phyloP scores from a whole-genome alignment of 257 asterid species.

The Scutellaria minor region DNA sequence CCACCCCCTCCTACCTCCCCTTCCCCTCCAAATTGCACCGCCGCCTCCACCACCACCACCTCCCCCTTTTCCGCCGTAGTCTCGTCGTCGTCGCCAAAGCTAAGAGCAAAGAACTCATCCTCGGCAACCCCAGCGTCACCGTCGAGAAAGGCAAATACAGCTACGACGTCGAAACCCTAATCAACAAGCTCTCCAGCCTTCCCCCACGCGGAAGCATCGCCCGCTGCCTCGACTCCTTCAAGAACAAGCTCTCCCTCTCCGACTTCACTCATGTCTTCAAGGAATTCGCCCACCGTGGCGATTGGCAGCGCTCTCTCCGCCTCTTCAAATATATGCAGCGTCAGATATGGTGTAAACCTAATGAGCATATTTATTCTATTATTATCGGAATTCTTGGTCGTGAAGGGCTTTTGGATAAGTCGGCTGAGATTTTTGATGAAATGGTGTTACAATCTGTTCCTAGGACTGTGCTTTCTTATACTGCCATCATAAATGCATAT shows the following conservation, averaged over 20 bases:
- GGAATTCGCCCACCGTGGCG: constrained; percentile 89
- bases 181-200: constrained; percentile 91
- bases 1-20: constrained; percentile 44
- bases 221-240: constrained; percentile 85
- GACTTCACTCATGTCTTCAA: constrained; percentile 79
- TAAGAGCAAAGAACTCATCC: constrained; percentile 66
- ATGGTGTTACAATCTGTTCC: constrained; percentile 65
- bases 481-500: constrained; percentile 85
- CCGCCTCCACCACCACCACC: constrained; percentile 43
- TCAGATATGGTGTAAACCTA: constrained; percentile 95
- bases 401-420: constrained; percentile 84
- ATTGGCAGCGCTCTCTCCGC: constrained; percentile 98
- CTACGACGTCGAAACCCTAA: constrained; percentile 94
- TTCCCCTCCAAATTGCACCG: constrained; percentile 34
- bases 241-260: constrained; percentile 85
- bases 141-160: constrained; percentile 95
- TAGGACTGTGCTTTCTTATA: constrained; percentile 74
- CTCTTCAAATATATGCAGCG: constrained; percentile 96
- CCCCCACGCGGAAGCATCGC: constrained; percentile 99
- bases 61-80: constrained; percentile 44
- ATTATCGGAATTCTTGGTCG: constrained; percentile 84
- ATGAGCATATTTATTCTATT: constrained; percentile 81
- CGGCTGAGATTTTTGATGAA: constrained; percentile 84
- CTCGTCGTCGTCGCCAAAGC: constrained; percentile 56
- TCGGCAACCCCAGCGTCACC: constrained; percentile 83